These are phyloP conservation scores for Asterella californica DNA, from an alignment of 225 moss, liverwort and hornwort genomes.

Conservation along the genomic window DNA sequence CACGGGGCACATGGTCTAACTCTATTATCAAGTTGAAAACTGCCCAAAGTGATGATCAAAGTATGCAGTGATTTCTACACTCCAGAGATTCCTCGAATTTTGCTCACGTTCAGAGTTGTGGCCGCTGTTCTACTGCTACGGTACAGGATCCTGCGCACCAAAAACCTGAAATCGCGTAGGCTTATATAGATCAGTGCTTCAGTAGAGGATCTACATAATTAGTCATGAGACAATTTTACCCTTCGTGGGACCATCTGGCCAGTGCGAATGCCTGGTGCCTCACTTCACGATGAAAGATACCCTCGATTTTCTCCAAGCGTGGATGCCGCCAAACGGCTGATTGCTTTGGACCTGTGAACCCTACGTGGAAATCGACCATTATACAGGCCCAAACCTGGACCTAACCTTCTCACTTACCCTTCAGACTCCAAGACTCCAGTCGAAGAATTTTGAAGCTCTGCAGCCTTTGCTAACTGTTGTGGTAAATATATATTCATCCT, in stretches of 20 bases:
- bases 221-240: conserved; percentile 29
- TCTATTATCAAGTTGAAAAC: too few species aligned
- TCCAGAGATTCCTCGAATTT: neutral
- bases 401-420: neutral
- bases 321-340: conserved; percentile 49
- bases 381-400: conserved; percentile 49
- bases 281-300: conserved; percentile 41
- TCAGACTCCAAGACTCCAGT: neutral
- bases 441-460: too few species aligned
- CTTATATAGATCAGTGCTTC: conserved; percentile 56
- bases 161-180: conserved; percentile 31
- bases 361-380: conserved; percentile 67
- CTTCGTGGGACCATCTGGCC: conserved; percentile 47
- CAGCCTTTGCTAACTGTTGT: neutral
- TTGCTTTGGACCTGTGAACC: conserved; percentile 59
- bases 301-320: conserved; percentile 53
- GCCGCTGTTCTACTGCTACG: neutral
- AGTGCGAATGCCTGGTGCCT: conserved; percentile 42
- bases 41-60: too few species aligned
- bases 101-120: neutral
- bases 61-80: too few species aligned
- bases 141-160: too few species aligned
- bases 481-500: neutral
- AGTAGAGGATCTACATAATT: conserved; percentile 48
- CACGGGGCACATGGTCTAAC: too few species aligned